Percentiles rank a stretch among this genome's conserved stretches.
These are phyloP conservation scores for Tetrahymena elliotti DNA, from an alignment of 73 alveolate species.

Conservation along the genomic window DNA sequence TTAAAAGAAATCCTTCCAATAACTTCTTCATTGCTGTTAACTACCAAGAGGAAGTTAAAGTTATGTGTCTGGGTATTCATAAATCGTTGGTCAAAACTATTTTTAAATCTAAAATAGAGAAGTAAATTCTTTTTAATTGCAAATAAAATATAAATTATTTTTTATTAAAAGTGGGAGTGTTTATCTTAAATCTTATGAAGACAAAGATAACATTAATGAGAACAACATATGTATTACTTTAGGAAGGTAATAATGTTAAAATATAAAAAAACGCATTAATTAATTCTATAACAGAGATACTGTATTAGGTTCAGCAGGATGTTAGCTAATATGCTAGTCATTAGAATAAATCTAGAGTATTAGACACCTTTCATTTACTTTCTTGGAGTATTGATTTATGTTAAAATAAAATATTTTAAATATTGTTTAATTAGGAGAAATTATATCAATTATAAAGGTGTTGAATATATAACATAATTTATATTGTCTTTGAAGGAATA, in stretches of 20 bases:
- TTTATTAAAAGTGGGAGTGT: background rate
- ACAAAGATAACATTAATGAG: background rate
- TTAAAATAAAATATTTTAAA: background rate
- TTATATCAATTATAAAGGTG: background rate
- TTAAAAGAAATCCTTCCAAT: background rate
- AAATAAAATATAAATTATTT: no score
- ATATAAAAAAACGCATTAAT: no score
- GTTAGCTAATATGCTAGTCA: background rate
- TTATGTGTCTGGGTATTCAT: background rate
- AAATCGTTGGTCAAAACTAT: background rate
- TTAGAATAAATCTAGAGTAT: background rate
- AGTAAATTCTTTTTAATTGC: background rate
- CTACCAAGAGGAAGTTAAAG: background rate
- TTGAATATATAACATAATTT: background rate
- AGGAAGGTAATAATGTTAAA: no score
- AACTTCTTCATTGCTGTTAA: background rate
- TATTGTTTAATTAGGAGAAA: background rate
- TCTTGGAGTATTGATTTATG: background rate
- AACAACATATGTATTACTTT: no score
- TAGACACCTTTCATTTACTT: background rate
- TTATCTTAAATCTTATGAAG: background rate
- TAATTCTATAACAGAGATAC: background rate
- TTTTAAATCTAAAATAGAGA: background rate
- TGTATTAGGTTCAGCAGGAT: background rate
- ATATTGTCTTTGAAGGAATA: background rate